Evolutionary conservation across 768 basidiomycete genomes (phyloP).

Genomic region (Lactifluus rugatus): DNA sequence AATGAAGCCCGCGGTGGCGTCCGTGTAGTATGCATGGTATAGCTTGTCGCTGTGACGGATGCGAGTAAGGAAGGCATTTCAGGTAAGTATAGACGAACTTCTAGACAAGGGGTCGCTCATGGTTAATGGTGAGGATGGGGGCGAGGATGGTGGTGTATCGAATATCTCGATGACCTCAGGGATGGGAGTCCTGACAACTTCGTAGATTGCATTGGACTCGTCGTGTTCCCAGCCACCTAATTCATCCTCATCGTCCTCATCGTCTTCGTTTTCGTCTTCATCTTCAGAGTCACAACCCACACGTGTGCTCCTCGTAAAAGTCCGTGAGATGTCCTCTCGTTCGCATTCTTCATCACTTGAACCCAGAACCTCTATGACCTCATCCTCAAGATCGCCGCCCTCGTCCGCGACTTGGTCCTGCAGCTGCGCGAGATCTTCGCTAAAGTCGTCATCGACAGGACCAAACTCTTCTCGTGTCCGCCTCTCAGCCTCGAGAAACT

Average conservation of each 20-base stretch:
- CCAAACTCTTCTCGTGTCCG: constrained; percentile 41
- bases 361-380: constrained; percentile 10
- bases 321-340: neutral
- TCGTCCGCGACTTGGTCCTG: constrained; percentile 24
- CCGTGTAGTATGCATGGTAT: too few relatives aligned
- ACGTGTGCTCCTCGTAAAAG: neutral
- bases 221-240: constrained; percentile 34
- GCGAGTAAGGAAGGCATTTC: neutral
- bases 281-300: constrained; percentile 24
- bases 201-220: constrained; percentile 34
- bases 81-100: neutral
- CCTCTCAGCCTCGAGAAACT: constrained; percentile 59
- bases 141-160: constrained; percentile 22
- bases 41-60: too few relatives aligned
- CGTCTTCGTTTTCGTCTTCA: constrained; percentile 26
- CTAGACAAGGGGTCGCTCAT: neutral
- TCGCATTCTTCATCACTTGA: constrained; percentile 17
- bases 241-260: constrained; percentile 26
- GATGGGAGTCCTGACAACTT: constrained; percentile 16
- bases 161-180: constrained; percentile 28
- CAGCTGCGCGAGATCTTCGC: constrained; percentile 20
- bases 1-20: neutral
- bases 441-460: constrained; percentile 35
- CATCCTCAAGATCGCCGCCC: constrained; percentile 17
- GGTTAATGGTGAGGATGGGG: constrained; percentile 8